Base-by-base conservation (phyloP, 2,329 filamentous ascomycete genomes). In the Ampelomyces quisqualis region DNA sequence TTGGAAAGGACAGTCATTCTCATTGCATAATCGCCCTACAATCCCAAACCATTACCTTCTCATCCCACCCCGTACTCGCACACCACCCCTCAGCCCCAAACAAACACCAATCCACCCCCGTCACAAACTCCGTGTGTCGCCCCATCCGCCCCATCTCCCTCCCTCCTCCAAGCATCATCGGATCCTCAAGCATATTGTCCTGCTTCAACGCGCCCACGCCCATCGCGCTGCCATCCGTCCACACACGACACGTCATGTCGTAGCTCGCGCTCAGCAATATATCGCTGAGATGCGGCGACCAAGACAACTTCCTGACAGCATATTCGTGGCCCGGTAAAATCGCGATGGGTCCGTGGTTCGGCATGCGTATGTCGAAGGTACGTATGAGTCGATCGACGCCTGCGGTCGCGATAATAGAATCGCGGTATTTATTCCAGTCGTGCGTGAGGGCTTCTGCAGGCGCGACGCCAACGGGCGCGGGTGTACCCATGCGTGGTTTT, bases 361-460 rank as follows among this genome's bases (percentile, higher is more conserved):
- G 86, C 57, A 82, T 85, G 29, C 93, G 79, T 31, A 96, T 84
- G 67, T 98, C 93, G 60, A 97, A 97, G 0, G 87, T 93, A 33
- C 93, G 83, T 46, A 98, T 84, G 13, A 85, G 73, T 38, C 87
- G 80, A 68, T 98, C 93, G 3, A 97, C 93, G 39, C 93, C 91
- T 1, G 82, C 93, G 0, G 89, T 89, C 0, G 93, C 93, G 39
- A 98, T 74, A 18, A 96, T 76, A 0, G 83, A 85, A 53, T 90
- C 82, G 26, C 86, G 81, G 71, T 98, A 98, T 70, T 98, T 98
- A 73, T 98, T 98, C 93, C 93, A 98, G 69, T 98, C 93, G 70
- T 97, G 93, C 0, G 90, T 95, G 21, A 98, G 78, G 24, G 88
- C 82, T 73, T 98, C 93, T 7, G 82, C 78, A 0, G 90, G 89